phyloP scores from a whole-genome alignment of 805 yeast genomes.

The Kuraishia hungarica region DNA sequence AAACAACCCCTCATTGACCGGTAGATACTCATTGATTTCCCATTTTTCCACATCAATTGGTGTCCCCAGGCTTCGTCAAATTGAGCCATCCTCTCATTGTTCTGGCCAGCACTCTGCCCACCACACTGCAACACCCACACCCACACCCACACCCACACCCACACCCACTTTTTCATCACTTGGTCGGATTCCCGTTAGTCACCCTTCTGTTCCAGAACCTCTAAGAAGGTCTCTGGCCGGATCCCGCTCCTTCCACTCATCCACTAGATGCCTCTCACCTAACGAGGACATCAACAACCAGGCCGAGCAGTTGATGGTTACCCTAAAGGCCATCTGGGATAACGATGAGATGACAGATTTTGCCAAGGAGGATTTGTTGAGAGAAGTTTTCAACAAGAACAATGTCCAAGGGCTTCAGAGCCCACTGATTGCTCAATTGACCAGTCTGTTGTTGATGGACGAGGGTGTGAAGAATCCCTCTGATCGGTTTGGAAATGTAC shows the following conservation, averaged over 20 bases:
- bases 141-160: too few species aligned
- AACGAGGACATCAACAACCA: background rate
- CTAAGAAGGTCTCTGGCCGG: too few species aligned
- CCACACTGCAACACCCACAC: too few species aligned
- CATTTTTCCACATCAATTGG: too few species aligned
- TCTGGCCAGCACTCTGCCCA: too few species aligned
- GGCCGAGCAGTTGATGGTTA: background rate
- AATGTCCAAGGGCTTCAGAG: slow-evolving; percentile 1
- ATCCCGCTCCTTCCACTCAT: background rate
- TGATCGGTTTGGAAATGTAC: slow-evolving; percentile 1
- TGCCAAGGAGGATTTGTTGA: background rate
- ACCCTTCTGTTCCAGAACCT: background rate
- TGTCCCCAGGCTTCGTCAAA: too few species aligned
- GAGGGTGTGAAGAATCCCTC: background rate
- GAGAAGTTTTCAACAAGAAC: background rate
- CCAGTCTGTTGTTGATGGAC: background rate
- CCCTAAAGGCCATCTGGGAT: slow-evolving; percentile 2
- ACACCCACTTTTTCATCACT: too few species aligned
- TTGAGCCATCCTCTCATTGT: too few species aligned
- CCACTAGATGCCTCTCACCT: background rate
- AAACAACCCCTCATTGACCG: too few species aligned
- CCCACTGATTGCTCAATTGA: background rate
- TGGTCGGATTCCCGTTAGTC: too few species aligned
- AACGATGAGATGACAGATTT: background rate
- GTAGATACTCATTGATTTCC: too few species aligned